Conservation (phyloP, 2,329 filamentous ascomycete genomes). For the Diaporthe citriasiana region DNA sequence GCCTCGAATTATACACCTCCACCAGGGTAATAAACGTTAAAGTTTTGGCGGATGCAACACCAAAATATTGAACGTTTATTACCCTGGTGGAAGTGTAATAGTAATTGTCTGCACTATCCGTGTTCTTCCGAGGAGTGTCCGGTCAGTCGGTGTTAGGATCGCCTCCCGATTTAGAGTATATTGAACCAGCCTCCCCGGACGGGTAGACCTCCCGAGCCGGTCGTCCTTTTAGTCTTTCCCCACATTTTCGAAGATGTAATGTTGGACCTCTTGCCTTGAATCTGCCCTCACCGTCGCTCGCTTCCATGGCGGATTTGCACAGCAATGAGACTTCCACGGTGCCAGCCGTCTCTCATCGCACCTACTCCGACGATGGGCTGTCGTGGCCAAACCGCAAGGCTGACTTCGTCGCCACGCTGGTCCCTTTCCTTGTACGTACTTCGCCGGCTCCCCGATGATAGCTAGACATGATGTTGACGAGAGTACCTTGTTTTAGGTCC, state of each 20-base stretch:
- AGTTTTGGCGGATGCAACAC: too few species aligned
- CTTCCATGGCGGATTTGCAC: neutral
- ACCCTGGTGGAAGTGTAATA: too few species aligned
- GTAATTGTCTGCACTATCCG: too few species aligned
- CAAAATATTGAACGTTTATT: too few species aligned
- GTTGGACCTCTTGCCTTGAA: neutral
- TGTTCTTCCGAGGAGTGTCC: neutral
- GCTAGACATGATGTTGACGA: neutral
- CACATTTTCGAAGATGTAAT: neutral
- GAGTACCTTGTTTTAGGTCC: neutral
- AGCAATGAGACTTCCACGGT: neutral
- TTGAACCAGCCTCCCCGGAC: neutral
- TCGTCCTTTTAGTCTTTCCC: neutral
- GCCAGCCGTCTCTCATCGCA: neutral
- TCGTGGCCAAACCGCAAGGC: conserved; percentile 38
- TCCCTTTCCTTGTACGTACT: conserved; percentile 39
- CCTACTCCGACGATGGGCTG: conserved; percentile 25
- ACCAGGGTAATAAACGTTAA: too few species aligned
- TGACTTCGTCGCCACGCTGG: conserved; percentile 42
- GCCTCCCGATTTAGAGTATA: neutral
- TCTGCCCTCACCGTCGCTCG: neutral
- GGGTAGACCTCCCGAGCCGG: neutral
- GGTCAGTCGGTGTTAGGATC: neutral
- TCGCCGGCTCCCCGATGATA: too few species aligned
- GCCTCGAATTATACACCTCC: neutral